phyloP scores from a whole-genome alignment of 202 grass and related monocot species.

The Musa balbisiana region DNA sequence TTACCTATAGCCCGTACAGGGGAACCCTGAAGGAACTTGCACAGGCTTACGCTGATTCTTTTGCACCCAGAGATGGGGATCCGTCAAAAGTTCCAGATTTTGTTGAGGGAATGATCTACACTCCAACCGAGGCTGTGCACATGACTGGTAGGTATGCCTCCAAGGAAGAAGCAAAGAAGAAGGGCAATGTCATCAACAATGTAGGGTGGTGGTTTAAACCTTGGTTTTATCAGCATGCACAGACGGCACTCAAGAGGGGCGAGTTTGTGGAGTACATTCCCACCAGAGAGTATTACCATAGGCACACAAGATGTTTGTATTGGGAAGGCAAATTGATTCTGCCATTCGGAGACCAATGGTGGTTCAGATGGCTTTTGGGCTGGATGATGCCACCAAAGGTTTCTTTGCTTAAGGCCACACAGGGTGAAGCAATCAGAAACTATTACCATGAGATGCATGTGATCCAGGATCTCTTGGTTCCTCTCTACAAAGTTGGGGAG shows the following conservation, averaged over 20 bases:
- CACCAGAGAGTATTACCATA: conserved; percentile 88
- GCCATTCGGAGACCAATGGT: conserved; percentile 87
- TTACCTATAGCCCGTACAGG: conserved; percentile 18
- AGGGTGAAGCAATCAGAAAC: conserved; percentile 83
- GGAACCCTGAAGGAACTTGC: conserved; percentile 13
- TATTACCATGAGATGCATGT: conserved; percentile 98
- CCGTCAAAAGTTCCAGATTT: conserved; percentile 82
- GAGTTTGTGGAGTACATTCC: conserved; percentile 97
- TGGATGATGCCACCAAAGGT: conserved; percentile 98
- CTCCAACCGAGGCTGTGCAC: conserved; percentile 54
- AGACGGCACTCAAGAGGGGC: conserved; percentile 63
- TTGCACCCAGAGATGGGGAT: conserved; percentile 75
- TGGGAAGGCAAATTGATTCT: conserved; percentile 98
- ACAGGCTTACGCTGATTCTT: conserved; percentile 44
- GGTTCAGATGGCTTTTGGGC: conserved; percentile 77
- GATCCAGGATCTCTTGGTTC: conserved; percentile 89
- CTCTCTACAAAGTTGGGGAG: conserved; percentile 87
- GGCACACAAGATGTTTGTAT: conserved; percentile 87
- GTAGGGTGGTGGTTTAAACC: conserved; percentile 96
- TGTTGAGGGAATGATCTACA: conserved; percentile 88
- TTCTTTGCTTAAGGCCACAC: conserved; percentile 92
- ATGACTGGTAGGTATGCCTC: conserved; percentile 89
- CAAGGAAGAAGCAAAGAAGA: conserved; percentile 93
- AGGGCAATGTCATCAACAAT: conserved; percentile 82
- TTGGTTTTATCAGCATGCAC: conserved; percentile 97